Percentiles rank a stretch among this genome's conserved stretches.
Conservation (phyloP, 768 basidiomycete species). For the Podaxis pistillaris region DNA sequence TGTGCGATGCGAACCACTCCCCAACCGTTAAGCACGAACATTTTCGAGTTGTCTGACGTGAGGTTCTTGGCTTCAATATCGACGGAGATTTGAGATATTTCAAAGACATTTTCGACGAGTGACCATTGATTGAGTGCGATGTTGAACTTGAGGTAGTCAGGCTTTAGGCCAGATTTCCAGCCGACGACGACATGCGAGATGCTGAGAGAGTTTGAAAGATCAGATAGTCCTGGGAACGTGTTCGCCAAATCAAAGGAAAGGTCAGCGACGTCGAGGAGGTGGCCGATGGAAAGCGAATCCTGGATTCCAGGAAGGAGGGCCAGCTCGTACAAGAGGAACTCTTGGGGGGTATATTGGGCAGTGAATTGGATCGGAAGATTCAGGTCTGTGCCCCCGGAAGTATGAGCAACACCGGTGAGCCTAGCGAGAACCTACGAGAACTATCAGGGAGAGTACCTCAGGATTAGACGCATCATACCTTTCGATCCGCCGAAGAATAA, state of each 20-base stretch:
- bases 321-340: not conserved
- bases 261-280: not conserved
- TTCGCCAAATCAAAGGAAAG: not conserved
- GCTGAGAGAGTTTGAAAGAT: not conserved
- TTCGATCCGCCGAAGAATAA: not conserved
- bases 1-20: not conserved
- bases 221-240: not conserved
- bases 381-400: not conserved
- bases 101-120: not conserved
- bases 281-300: not conserved
- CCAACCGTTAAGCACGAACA: not conserved
- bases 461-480: not conserved
- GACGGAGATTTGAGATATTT: not conserved
- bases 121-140: not conserved
- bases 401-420: not conserved
- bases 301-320: not conserved
- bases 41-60: not conserved
- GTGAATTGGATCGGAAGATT: not conserved
- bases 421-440: not conserved
- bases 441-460: not conserved
- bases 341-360: not conserved
- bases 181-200: not conserved
- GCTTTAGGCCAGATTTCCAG: not conserved
- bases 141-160: not conserved
- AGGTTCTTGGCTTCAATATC: not conserved